Conservation (phyloP, 352 stramenopile genomes). For the Phytopythium vexans region DNA sequence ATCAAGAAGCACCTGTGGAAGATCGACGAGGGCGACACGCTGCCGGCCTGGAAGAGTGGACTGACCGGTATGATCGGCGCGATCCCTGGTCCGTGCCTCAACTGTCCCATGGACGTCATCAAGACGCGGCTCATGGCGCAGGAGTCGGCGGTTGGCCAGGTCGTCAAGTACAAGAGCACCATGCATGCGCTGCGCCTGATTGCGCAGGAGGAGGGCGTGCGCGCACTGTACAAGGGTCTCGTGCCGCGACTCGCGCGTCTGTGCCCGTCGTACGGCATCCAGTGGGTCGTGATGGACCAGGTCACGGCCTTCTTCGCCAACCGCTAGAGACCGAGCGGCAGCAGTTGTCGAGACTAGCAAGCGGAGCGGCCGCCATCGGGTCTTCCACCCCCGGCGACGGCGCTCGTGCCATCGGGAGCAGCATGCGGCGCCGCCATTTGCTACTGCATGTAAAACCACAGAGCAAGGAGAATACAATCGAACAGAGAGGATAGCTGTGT, state of each 20-base stretch:
- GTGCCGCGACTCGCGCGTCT: conserved; percentile 92
- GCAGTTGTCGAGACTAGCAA: not conserved
- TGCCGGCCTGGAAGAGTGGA: conserved; percentile 94
- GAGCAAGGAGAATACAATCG: too few species aligned
- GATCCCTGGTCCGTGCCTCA: conserved; percentile 85
- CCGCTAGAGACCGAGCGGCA: conserved; percentile 9
- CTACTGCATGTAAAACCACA: too few species aligned
- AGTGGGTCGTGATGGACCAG: conserved; percentile 87
- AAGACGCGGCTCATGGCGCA: conserved; percentile 95
- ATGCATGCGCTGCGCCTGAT: conserved; percentile 91
- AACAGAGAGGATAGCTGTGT: too few species aligned
- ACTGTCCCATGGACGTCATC: conserved; percentile 94
- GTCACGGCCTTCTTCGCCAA: conserved; percentile 72
- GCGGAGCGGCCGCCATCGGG: too few species aligned
- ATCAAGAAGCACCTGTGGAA: conserved; percentile 90
- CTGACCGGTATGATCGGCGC: conserved; percentile 91
- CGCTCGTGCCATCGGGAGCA: too few species aligned
- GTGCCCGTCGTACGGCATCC: conserved; percentile 83
- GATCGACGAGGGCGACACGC: conserved; percentile 77
- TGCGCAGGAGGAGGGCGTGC: conserved; percentile 92
- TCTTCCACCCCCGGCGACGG: too few species aligned
- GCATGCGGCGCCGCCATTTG: too few species aligned
- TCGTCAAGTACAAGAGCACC: conserved; percentile 95
- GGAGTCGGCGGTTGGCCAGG: conserved; percentile 79
- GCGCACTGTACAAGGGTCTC: conserved; percentile 97